Conservation (phyloP, 169 alveolate species). For the Eimeria mitis region DNA sequence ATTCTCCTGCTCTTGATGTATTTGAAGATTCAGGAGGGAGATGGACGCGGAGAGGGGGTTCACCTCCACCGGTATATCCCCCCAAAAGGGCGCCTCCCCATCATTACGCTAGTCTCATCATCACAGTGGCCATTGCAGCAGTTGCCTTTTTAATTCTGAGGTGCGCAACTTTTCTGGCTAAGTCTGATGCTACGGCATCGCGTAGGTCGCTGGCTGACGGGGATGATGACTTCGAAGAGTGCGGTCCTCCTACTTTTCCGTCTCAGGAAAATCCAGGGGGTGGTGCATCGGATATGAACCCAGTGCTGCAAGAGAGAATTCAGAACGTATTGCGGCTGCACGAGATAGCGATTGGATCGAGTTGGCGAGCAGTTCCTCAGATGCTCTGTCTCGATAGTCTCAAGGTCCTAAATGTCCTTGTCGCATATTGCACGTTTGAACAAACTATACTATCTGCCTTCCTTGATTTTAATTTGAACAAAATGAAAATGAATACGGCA, state of each 20-base stretch:
- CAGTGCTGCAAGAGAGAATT: too few relatives aligned
- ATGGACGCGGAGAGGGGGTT: background rate
- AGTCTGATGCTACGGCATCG: background rate
- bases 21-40: background rate
- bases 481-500: background rate
- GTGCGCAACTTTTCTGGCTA: background rate
- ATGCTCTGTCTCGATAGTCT: background rate
- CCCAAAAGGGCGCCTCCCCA: background rate
- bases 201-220: background rate
- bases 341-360: background rate
- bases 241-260: background rate
- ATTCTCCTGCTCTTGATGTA: background rate
- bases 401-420: background rate
- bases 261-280: background rate
- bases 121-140: slow-evolving; percentile 10
- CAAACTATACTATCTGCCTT: background rate
- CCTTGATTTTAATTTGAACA: background rate
- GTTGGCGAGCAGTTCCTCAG: background rate
- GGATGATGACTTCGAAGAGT: background rate
- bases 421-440: background rate
- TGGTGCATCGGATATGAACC: too few relatives aligned
- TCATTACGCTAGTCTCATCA: background rate
- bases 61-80: background rate
- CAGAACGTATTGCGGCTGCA: background rate
- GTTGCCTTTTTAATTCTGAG: background rate